Evolutionary conservation across 495 filamentous ascomycete genomes (phyloP).

Genomic region (Cudoniella acicularis): DNA sequence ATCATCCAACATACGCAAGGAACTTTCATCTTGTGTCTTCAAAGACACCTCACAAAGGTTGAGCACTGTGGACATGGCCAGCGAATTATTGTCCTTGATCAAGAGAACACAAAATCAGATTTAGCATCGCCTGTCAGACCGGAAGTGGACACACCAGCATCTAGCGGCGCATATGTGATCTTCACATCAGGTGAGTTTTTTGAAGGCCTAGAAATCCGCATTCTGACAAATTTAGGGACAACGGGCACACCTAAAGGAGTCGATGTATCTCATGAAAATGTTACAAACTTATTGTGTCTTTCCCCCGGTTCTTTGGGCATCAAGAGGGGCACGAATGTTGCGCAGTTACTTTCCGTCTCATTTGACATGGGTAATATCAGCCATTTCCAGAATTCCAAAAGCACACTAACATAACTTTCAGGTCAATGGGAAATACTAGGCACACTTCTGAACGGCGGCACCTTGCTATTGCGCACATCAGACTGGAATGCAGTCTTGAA

Average conservation of each 20-base stretch:
- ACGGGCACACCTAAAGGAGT: constrained; percentile 41
- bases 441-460: constrained; percentile 36
- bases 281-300: constrained; percentile 30
- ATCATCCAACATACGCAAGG: constrained; percentile 26
- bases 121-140: constrained; percentile 13
- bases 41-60: neutral
- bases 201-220: neutral
- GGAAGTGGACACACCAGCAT: constrained; percentile 17
- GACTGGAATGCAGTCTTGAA: constrained; percentile 3
- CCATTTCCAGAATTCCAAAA: neutral
- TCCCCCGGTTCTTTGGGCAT: constrained; percentile 34
- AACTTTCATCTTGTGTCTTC: constrained; percentile 6
- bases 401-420: constrained; percentile 16
- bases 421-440: constrained; percentile 38
- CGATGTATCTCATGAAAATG: constrained; percentile 31
- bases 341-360: constrained; percentile 32
- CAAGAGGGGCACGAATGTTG: constrained; percentile 33
- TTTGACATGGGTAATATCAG: constrained; percentile 38
- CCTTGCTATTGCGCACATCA: constrained; percentile 17
- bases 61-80: neutral
- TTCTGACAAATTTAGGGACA: constrained; percentile 19
- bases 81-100: constrained; percentile 7
- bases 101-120: neutral
- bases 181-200: constrained; percentile 32
- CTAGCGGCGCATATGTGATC: constrained; percentile 37